phyloP scores from a whole-genome alignment of 768 basidiomycete genomes.

The Rossbeevera mucosa region DNA sequence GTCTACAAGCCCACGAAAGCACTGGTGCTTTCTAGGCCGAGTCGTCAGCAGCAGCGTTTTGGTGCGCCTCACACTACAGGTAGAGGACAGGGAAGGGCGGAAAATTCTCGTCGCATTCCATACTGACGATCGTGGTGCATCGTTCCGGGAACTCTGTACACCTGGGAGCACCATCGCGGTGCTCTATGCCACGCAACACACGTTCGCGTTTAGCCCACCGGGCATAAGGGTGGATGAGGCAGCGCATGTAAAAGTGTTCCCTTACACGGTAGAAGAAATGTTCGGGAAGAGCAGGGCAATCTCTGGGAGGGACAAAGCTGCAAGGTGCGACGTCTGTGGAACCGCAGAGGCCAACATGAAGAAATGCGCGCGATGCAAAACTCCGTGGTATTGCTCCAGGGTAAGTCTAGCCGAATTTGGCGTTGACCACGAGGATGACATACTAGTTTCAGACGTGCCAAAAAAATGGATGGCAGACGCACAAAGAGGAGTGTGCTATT shows the following conservation, averaged over 20 bases:
- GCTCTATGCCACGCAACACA: conserved; percentile 29
- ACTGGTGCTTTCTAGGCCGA: conserved; percentile 30
- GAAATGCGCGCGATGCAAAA: conserved; percentile 27
- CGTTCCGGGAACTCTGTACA: conserved; percentile 17
- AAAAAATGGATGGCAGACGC: conserved; percentile 16
- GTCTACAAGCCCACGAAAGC: conserved; percentile 23
- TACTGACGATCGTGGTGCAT: conserved; percentile 28
- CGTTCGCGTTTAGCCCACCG: conserved; percentile 28
- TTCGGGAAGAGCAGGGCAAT: conserved; percentile 21
- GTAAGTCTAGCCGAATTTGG: conserved; percentile 7
- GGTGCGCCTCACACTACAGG: conserved; percentile 28
- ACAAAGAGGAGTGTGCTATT: conserved; percentile 23
- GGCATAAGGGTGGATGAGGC: conserved; percentile 27
- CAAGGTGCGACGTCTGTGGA: conserved; percentile 23
- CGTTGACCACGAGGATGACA: conserved; percentile 4
- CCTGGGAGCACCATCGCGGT: conserved; percentile 30
- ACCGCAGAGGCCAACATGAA: conserved; percentile 15
- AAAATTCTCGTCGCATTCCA: conserved; percentile 27
- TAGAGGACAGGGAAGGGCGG: conserved; percentile 27
- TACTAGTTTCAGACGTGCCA: conserved; percentile 20
- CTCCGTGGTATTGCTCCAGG: conserved; percentile 29
- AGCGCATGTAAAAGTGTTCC: conserved; percentile 24
- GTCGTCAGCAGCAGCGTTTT: conserved; percentile 21
- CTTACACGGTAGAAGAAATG: conserved; percentile 24
- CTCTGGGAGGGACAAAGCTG: conserved; percentile 15